These are phyloP conservation scores for Abrus precatorius DNA, from an alignment of 306 rosid species.

Conservation along the genomic window DNA sequence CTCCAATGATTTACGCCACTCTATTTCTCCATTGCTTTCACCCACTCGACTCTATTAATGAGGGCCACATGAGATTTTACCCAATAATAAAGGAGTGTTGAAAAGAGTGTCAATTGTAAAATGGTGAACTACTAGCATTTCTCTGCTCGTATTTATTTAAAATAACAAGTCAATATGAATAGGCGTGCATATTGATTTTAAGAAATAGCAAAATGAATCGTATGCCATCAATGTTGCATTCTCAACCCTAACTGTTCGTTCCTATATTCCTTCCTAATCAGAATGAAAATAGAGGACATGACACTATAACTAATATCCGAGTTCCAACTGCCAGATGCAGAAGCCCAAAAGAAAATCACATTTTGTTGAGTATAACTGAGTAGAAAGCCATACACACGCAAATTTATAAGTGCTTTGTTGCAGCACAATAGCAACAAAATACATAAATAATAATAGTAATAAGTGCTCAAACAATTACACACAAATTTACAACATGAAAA, in stretches of 20 bases:
- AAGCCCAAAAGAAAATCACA: not conserved
- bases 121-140: not conserved
- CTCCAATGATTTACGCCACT: not conserved
- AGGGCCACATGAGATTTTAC: not conserved
- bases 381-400: conserved; percentile 1
- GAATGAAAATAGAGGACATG: not conserved
- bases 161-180: conserved; percentile 18
- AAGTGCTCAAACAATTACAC: conserved; percentile 9
- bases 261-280: not conserved
- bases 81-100: not conserved
- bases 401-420: not conserved
- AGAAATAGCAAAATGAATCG: conserved; percentile 13
- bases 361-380: conserved; percentile 15
- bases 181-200: conserved; percentile 1
- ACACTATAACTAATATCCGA: conserved; percentile 2
- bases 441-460: not conserved
- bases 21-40: conserved; percentile 2
- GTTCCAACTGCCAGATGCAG: not conserved
- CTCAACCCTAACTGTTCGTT: not conserved
- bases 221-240: not conserved
- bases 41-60: not conserved
- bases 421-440: conserved; percentile 25
- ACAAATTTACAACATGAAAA: conserved; percentile 20
- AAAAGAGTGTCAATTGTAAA: not conserved
- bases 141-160: not conserved